These are phyloP conservation scores for Trypethelium eluteriae DNA, from an alignment of 495 filamentous ascomycete species.

Conservation along the genomic window DNA sequence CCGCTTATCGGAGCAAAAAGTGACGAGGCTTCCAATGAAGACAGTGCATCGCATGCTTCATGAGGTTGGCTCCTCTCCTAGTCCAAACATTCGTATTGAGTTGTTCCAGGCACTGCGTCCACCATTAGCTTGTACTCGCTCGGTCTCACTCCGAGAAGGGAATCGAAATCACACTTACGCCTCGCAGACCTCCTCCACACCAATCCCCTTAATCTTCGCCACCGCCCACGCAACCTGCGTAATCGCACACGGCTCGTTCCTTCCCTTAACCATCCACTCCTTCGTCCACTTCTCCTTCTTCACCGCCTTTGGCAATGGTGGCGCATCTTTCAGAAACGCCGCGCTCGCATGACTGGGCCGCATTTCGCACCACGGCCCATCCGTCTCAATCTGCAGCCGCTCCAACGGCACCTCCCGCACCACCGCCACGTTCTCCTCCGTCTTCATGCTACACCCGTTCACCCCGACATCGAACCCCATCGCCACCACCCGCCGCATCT, in stretches of 20 bases:
- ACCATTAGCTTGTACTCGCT: conserved; percentile 14
- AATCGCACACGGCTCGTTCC: conserved; percentile 85
- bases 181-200: conserved; percentile 74
- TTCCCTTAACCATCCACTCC: conserved; percentile 77
- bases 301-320: conserved; percentile 43
- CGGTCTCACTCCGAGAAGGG: conserved; percentile 15
- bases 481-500: conserved; percentile 68
- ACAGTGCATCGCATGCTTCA: conserved; percentile 10
- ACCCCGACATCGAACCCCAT: conserved; percentile 76
- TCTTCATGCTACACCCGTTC: conserved; percentile 91
- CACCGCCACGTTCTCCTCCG: conserved; percentile 75
- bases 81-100: conserved; percentile 68
- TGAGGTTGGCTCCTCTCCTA: conserved; percentile 43
- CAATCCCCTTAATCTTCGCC: conserved; percentile 71
- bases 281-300: conserved; percentile 92
- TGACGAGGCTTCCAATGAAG: not conserved
- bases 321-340: conserved; percentile 44
- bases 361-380: conserved; percentile 83
- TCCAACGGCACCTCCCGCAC: conserved; percentile 67
- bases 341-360: conserved; percentile 56
- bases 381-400: conserved; percentile 80
- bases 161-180: conserved; percentile 45
- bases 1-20: too few relatives aligned
- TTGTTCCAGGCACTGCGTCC: conserved; percentile 64
- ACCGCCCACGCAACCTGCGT: conserved; percentile 77